Percentiles rank a stretch among this genome's conserved stretches.
Conservation (phyloP, 202 grass and related monocot species). For the Eragrostis tef region DNA sequence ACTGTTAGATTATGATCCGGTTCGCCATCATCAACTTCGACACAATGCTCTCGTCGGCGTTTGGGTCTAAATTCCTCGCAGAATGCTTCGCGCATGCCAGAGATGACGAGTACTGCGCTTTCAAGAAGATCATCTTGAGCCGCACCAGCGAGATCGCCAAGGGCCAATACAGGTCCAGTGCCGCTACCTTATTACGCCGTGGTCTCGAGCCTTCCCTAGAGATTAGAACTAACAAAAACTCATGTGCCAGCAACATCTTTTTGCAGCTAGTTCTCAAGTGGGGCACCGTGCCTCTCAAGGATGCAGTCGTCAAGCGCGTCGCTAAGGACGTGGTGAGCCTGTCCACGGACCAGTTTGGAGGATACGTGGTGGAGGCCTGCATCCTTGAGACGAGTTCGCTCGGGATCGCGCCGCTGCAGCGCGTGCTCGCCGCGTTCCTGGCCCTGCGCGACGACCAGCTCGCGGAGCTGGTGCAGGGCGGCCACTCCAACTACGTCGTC, state of each 20-base stretch:
- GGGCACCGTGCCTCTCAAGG: constrained; percentile 12
- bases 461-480: constrained; percentile 26
- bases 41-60: not conserved
- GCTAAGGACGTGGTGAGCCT: constrained; percentile 15
- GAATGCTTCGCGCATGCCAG: constrained; percentile 24
- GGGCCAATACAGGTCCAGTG: constrained; percentile 35
- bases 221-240: not conserved
- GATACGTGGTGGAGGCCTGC: constrained; percentile 59
- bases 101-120: not conserved
- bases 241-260: constrained; percentile 50
- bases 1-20: constrained; percentile 21
- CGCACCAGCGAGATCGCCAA: not conserved
- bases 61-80: constrained; percentile 29
- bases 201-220: too few species aligned
- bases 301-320: too few species aligned
- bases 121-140: not conserved
- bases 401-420: not conserved
- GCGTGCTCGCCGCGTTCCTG: constrained; percentile 36
- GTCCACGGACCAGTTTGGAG: constrained; percentile 15
- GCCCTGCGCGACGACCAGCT: not conserved
- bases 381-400: not conserved
- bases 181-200: too few species aligned
- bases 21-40: not conserved
- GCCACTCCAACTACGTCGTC: constrained; percentile 50
- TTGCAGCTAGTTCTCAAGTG: constrained; percentile 30